phyloP scores from a whole-genome alignment of 306 rosid species.

The Cicer judaicum region DNA sequence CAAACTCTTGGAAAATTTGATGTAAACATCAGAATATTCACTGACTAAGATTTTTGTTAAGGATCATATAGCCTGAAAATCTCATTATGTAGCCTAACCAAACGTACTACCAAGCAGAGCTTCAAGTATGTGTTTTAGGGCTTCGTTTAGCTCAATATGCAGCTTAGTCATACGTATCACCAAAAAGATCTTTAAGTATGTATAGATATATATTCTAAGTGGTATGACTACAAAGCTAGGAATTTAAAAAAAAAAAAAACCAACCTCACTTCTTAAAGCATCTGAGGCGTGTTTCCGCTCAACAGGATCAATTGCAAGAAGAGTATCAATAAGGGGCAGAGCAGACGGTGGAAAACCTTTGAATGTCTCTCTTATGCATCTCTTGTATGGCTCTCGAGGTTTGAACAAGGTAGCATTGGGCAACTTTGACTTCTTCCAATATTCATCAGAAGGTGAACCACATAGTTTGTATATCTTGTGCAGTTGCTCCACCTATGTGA shows the following conservation, averaged over 20 bases:
- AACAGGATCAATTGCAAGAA: conserved; percentile 90
- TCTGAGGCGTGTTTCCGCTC: conserved; percentile 82
- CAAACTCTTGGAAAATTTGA: conserved; percentile 30
- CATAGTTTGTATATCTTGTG: conserved; percentile 96
- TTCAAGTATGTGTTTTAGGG: neutral
- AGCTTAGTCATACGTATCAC: conserved; percentile 2
- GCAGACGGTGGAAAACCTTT: conserved; percentile 85
- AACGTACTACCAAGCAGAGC: conserved; percentile 13
- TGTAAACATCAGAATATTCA: conserved; percentile 29
- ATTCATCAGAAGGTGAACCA: conserved; percentile 96
- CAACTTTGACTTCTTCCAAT: conserved; percentile 83
- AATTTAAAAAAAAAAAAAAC: conserved; percentile 38
- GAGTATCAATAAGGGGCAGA: conserved; percentile 74
- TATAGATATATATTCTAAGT: conserved; percentile 16
- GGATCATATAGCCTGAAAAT: conserved; percentile 37
- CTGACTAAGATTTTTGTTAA: conserved; percentile 7
- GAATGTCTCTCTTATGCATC: conserved; percentile 73
- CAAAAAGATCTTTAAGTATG: conserved; percentile 4
- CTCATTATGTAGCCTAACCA: conserved; percentile 16
- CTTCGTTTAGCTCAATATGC: neutral
- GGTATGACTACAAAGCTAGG: conserved; percentile 26
- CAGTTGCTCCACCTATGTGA: conserved; percentile 84
- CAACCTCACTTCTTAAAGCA: conserved; percentile 82
- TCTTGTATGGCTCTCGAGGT: conserved; percentile 86
- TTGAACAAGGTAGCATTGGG: conserved; percentile 87